Base-by-base conservation (phyloP, 2,329 filamentous ascomycete genomes). In the Diaporthe australafricana region DNA sequence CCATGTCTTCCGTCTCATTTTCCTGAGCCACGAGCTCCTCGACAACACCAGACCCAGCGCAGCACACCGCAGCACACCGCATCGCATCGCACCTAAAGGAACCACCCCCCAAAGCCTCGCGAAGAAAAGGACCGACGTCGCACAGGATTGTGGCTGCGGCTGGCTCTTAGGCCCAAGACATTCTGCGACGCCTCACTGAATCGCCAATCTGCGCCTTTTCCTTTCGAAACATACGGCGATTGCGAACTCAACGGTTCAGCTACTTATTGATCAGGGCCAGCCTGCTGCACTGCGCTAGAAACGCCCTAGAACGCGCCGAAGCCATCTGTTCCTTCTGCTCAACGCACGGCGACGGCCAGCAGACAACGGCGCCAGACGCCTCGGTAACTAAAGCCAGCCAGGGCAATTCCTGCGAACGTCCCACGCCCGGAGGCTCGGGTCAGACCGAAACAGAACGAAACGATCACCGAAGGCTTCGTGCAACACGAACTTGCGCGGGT, bases 171-270 rank as follows among this genome's bases (percentile, higher is more conserved):
- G 38, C 25, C 50, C 30, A 56, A 47, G 65, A 56, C 50, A 68
- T 8, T 42, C 66, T 68, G 50, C 27, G 40, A 68, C 66, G n/a
- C 52, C 27, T 11, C 47, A 50, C 22, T 40, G 35, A 38, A 48
- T 69, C 53, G 30, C 66, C 40, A 50, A 69, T 17, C 30, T n/a
- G 42, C 42, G 35, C 42, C 53, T 27, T 30, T 25, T n/a, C 7
- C 66, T 60, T 48, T 69, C 60, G 53, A 40, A 60, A 69, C 53
- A 60, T 42, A 42, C 60, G 42, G 27, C 30, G 11, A 65, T 12
- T 17, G 42, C 35, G 60, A 63, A 30, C 60, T 42, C 45, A 11
- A 50, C n/a, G 60, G 42, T 35, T 25, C 42, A 63, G 42, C 27
- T 48, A 22, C 57, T 22, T 48, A 22, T 40, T 22, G 11, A 48